phyloP scores from a whole-genome alignment of 441 rosid species.

The Populus tomentosa region DNA sequence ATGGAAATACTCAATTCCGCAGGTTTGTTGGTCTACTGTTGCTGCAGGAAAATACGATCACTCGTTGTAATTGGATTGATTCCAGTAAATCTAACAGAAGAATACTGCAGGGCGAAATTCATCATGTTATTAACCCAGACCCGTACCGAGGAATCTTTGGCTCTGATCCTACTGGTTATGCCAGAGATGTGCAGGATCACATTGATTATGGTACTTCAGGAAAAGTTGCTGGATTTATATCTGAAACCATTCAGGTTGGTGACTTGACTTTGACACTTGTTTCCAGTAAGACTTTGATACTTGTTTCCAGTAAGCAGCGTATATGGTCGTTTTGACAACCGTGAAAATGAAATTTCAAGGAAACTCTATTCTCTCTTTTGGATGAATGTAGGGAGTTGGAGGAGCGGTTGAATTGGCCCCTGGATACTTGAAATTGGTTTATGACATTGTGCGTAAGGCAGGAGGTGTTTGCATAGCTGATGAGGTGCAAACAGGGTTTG shows the following conservation, averaged over 20 bases:
- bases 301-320: neutral
- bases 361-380: neutral
- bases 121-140: conserved; percentile 89
- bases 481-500: conserved; percentile 95
- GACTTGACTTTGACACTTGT: conserved; percentile 27
- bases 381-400: conserved; percentile 65
- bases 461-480: conserved; percentile 95
- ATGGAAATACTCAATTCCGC: conserved; percentile 91
- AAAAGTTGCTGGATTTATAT: conserved; percentile 83
- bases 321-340: neutral
- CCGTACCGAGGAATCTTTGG: conserved; percentile 88
- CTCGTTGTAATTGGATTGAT: neutral
- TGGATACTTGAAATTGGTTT: conserved; percentile 72
- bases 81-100: conserved; percentile 7
- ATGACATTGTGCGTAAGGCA: conserved; percentile 71
- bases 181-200: conserved; percentile 87
- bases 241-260: conserved; percentile 89
- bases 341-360: neutral
- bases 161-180: conserved; percentile 64
- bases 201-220: conserved; percentile 88
- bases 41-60: neutral
- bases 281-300: neutral
- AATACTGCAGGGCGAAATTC: conserved; percentile 74
- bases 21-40: conserved; percentile 36
- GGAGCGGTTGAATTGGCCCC: conserved; percentile 96